Evolutionary conservation across 495 filamentous ascomycete genomes (phyloP), one percentile per base, ranked within the genome.

Genomic region (Penicillium diatomitis): DNA sequence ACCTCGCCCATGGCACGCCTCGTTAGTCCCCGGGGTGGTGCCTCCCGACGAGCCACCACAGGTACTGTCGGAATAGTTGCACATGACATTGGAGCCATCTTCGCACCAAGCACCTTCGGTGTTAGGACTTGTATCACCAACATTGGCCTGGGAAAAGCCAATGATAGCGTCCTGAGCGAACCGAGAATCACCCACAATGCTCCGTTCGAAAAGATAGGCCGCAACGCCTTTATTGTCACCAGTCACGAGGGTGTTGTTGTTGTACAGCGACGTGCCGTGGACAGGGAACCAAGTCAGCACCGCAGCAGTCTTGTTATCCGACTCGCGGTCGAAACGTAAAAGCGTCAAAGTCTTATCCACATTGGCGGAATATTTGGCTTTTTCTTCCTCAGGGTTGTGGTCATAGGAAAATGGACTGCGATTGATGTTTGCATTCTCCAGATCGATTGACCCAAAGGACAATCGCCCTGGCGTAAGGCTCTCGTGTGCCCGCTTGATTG

Each of bases 141-240:
- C 90, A 58, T 86, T 96, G 0, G 92, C 82, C 64, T 96, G 92
- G 0, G 90, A 94, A 62, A 98, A 98, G 8, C 89, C 91, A 2
- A 94, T 88, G 11, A 98, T 85, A 52, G 90, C 95, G n/a, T 74
- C 77, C 27, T 83, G 43, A 0, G 82, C 75, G 32, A 79, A 79
- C 8, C 70, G 63, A 0, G 63, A 54, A 6, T 78, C 72, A 3
- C 72, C 71, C 32, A 67, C 60, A 8, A 85, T 74, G 40, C 79
- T 84, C 55, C 87, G 77, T 62, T 98, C 91, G 49, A 96, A 87
- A 5, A 92, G 67, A 54, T 83, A 82, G 1, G 91, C 90, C 12
- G 91, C 92, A 4, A 95, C 89, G 9, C 91, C 91, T 67, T 98
- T 98, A 64, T 98, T 98, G 62, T 98, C 91, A 7, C 89, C 92